Evolutionary conservation across 192 early-diverging fungal species (phyloP).

Genomic region (Coemansia sp.): DNA sequence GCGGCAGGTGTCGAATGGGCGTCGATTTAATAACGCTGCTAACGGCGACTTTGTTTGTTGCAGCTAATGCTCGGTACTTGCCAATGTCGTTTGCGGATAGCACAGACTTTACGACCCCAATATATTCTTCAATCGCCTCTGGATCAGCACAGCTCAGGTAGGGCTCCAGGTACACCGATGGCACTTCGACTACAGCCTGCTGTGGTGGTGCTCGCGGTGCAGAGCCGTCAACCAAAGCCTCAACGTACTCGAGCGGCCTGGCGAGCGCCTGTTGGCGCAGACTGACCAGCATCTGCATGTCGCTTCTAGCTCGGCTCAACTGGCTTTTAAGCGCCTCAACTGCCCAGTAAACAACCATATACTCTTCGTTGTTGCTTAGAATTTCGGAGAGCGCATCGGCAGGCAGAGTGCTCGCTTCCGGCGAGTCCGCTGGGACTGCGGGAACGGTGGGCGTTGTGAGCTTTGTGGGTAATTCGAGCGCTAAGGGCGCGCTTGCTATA

Average conservation of each 20-base stretch:
- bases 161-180: slow-evolving; percentile 24
- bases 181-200: slow-evolving; percentile 40
- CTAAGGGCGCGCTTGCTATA: slow-evolving; percentile 13
- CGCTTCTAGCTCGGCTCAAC: slow-evolving; percentile 40
- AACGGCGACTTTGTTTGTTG: not conserved
- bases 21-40: not conserved
- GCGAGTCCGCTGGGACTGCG: not conserved
- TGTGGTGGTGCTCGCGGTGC: slow-evolving; percentile 23
- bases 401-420: slow-evolving; percentile 5
- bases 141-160: slow-evolving; percentile 30
- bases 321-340: slow-evolving; percentile 45
- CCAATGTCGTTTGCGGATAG: not conserved
- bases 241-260: slow-evolving; percentile 34
- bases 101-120: slow-evolving; percentile 2
- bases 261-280: slow-evolving; percentile 30
- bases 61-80: not conserved
- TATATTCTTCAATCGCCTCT: slow-evolving; percentile 11
- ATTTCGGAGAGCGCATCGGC: slow-evolving; percentile 7
- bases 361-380: slow-evolving; percentile 47
- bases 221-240: slow-evolving; percentile 18
- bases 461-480: not conserved
- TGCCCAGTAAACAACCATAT: slow-evolving; percentile 44
- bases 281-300: slow-evolving; percentile 31
- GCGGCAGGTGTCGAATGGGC: slow-evolving; percentile 4
- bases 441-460: not conserved